These are phyloP conservation scores for Pueraria montana DNA, from an alignment of 306 rosid species.

Conservation along the genomic window DNA sequence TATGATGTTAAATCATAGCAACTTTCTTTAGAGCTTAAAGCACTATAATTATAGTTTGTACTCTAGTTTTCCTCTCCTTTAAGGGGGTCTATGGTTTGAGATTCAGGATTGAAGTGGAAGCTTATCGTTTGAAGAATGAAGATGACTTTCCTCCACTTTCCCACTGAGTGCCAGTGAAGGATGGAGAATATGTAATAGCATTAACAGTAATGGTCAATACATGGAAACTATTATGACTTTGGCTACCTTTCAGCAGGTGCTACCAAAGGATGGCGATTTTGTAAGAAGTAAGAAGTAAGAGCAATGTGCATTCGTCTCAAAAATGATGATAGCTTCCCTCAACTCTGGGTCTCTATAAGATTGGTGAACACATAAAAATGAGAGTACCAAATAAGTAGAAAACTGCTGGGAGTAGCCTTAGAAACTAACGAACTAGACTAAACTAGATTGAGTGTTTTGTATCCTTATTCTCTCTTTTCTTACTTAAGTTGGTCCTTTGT, in stretches of 20 bases:
- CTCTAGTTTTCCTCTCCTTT: slow-evolving; percentile 53
- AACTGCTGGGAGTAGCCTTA: slow-evolving; percentile 54
- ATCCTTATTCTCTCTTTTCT: slow-evolving; percentile 40
- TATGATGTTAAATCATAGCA: slow-evolving; percentile 44
- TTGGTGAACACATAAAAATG: slow-evolving; percentile 47
- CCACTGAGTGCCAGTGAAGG: slow-evolving; percentile 57
- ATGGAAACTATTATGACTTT: slow-evolving; percentile 54
- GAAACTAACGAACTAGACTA: slow-evolving; percentile 58
- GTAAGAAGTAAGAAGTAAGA: slow-evolving; percentile 59
- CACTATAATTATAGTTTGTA: slow-evolving; percentile 50
- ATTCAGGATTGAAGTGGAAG: slow-evolving; percentile 64
- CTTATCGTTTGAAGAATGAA: slow-evolving; percentile 66
- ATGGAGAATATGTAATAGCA: slow-evolving; percentile 58
- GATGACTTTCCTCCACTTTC: slow-evolving; percentile 71
- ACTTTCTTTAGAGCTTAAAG: slow-evolving; percentile 50
- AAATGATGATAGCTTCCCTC: slow-evolving; percentile 54
- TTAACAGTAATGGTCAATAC: slow-evolving; percentile 58
- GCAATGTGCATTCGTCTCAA: slow-evolving; percentile 54
- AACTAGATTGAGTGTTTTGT: slow-evolving; percentile 51
- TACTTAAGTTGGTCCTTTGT: slow-evolving; percentile 51
- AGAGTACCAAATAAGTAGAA: slow-evolving; percentile 52
- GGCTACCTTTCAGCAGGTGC: slow-evolving; percentile 61
- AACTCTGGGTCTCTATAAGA: slow-evolving; percentile 53
- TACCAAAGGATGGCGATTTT: slow-evolving; percentile 58
- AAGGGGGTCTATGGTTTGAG: slow-evolving; percentile 62